Base-by-base conservation (phyloP, 169 alveolate species). In the Babesia bigemina region DNA sequence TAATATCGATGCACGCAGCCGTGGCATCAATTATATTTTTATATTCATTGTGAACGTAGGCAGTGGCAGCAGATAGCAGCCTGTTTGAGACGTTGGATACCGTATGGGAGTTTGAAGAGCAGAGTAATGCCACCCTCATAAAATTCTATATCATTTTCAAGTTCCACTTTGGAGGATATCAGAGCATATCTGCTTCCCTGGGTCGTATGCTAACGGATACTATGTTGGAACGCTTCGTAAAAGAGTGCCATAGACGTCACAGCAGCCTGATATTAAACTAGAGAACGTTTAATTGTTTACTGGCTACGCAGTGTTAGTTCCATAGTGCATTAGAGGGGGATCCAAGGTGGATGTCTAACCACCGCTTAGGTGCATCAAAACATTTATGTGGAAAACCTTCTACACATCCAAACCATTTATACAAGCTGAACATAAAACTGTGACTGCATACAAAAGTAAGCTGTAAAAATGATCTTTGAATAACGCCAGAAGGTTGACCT, bases 31-130 rank as follows among this genome's bases (percentile, higher is more conserved):
- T 33, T 33, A 33, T 6, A 6, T 33, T 53, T 53, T 53, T 17
- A 26, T 17, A 17, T 13, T 28, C 55, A 61, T 39, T 28, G 14
- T 14, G 14, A 19, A 7, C 17, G 65, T 39, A 79, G 87, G 87
- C 87, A 1, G 75, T 79, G 8, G 87, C 87, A 8, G 78, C 81
- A 21, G 84, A 79, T 48, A 79, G 84, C 48, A 57, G 26, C 9
- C 28, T 79, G 49, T 79, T 79, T 58, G 87, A 79, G 19, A 52
- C 36, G 4, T 42, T 79, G 44, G 87, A 79, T 53, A 79, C 87
- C 14, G 67, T 33, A 11, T 79, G 87, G 87, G 82, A 67, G 47
- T 39, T 79, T 28, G 26, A 57, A 49, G 56, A 28, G 17, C 26
- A 42, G 24, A 70, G 75, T 22, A 55, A 70, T 36, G 50, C 47